Base-by-base conservation (phyloP, 768 basidiomycete species). In the Macrocybe gigantea region DNA sequence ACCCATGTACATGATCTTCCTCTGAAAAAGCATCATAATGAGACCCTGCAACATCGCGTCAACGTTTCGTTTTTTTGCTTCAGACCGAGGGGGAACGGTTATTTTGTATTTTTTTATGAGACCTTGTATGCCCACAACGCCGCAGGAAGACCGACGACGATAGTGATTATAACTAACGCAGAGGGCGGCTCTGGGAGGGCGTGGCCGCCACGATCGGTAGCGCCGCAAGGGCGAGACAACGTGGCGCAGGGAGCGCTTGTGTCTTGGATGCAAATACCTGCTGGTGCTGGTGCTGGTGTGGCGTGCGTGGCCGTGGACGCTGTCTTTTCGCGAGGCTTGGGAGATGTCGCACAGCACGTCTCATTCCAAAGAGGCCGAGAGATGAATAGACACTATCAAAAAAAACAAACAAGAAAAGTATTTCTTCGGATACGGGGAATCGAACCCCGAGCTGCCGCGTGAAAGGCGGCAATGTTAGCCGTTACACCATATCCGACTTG, bases 1-100 rank as follows among this genome's bases (percentile, higher is more conserved):
- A 61, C 71, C 69, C 68, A 79, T 74, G 57, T 79, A 79, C 14
- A 79, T 75, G 35, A 79, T 67, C 41, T 67, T 68, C 2, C 77
- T 66, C 50, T 78, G 76, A 42, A 78, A 75, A 1, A 74, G 29
- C 3, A 75, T 56, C 57, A 78, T 63, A 64, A 77, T 69, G 2
- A 71, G 33, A 53, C 72, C 75, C 75, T 78, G 31, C 45, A 40
- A 29, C 22, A 22, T 22, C 22, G 22, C 22, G 22, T 22, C 22
- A 22, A 22, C 22, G 22, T 22, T 22, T 32, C 5, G 48, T 5
- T 22, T 15, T 31, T 39, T n/a, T n/a, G n/a, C 38, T 14, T 39
- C 7, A 43, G 41, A 9, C 41, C 14, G 6, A 6, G 8, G 12
- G 4, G 22, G 22, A 22, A 22, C 22, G 22, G 4, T 22, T 22